phyloP scores from a whole-genome alignment of 2,329 filamentous ascomycete species.

The Basipetospora chlamydospora region DNA sequence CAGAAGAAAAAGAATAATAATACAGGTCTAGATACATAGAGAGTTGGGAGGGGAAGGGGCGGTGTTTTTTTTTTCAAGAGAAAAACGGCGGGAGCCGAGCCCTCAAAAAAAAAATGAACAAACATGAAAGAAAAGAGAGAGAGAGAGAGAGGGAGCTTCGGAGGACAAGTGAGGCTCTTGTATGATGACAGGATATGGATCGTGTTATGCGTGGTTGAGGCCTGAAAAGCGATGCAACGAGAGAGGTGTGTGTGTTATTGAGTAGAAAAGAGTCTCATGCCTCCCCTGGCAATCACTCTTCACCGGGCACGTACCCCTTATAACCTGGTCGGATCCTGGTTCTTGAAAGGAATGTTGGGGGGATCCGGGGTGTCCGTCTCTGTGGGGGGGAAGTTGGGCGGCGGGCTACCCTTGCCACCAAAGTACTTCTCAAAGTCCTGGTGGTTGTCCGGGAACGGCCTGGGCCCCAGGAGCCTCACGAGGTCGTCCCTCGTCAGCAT shows the following conservation, averaged over 20 bases:
- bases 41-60: conserved; percentile 2
- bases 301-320: no score
- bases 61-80: background rate
- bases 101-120: background rate
- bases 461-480: conserved; percentile 69
- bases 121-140: no score
- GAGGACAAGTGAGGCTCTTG: no score
- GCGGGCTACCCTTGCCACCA: conserved; percentile 39
- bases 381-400: conserved; percentile 41
- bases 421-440: conserved; percentile 96
- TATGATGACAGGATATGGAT: no score
- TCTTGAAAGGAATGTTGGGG: conserved; percentile 8
- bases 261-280: no score
- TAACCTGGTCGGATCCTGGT: conserved; percentile 1
- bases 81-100: background rate
- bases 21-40: conserved; percentile 3
- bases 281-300: background rate
- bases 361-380: conserved; percentile 24
- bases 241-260: no score
- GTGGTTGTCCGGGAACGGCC: conserved; percentile 68
- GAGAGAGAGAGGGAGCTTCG: no score
- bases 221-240: no score
- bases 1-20: conserved; percentile 3
- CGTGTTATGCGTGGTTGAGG: no score
- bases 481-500: conserved; percentile 84